These are phyloP conservation scores for Petrea volubilis DNA, from an alignment of 257 asterid genomes.

Conservation along the genomic window DNA sequence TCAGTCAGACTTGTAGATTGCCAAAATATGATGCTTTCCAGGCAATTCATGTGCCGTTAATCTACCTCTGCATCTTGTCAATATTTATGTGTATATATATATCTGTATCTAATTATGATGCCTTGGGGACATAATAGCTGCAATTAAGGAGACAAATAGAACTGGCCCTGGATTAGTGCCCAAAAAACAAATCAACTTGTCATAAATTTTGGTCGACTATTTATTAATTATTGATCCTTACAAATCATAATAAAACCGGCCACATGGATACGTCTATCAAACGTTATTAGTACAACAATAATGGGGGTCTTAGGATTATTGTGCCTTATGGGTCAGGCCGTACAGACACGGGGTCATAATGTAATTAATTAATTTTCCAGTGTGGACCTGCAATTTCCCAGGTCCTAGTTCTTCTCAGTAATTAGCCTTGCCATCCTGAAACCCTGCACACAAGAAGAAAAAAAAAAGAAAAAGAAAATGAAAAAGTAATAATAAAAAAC, in stretches of 20 bases:
- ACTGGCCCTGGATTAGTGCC: slow-evolving; percentile 14
- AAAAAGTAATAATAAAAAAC: no score
- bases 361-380: not conserved
- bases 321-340: slow-evolving; percentile 9
- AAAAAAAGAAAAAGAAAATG: not conserved
- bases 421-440: not conserved
- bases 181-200: slow-evolving; percentile 15
- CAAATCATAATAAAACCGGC: slow-evolving; percentile 17
- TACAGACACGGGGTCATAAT: slow-evolving; percentile 14
- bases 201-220: not conserved
- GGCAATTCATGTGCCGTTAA: not conserved
- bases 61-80: no score
- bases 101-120: not conserved
- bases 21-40: not conserved
- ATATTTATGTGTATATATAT: no score
- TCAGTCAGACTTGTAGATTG: not conserved
- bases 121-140: slow-evolving; percentile 32
- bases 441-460: not conserved
- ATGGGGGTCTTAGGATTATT: not conserved
- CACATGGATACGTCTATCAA: slow-evolving; percentile 10
- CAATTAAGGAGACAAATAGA: slow-evolving; percentile 39
- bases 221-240: not conserved
- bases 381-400: not conserved
- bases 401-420: not conserved
- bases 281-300: slow-evolving; percentile 3